These are phyloP conservation scores for Hyphodiscus sp. DNA, from an alignment of 2,329 filamentous ascomycete species.

Conservation along the genomic window DNA sequence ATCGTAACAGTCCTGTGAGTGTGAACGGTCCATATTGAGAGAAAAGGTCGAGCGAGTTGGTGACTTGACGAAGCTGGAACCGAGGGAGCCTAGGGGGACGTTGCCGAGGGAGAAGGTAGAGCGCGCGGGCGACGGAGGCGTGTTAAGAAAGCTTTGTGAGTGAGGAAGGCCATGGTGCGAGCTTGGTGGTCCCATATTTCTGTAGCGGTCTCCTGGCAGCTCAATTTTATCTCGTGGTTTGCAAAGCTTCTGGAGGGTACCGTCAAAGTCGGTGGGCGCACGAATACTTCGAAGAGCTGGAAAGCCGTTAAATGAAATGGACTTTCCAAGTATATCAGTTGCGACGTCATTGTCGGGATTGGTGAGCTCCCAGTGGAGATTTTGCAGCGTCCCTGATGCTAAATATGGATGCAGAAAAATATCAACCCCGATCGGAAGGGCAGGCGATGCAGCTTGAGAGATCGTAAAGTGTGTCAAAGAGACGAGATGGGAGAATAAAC, in stretches of 20 bases:
- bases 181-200: conserved; percentile 15
- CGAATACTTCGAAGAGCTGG: conserved; percentile 54
- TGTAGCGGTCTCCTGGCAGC: conserved; percentile 23
- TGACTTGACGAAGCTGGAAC: conserved; percentile 11
- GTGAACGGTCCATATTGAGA: conserved; percentile 8
- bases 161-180: conserved; percentile 17
- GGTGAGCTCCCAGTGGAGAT: conserved; percentile 57
- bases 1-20: conserved; percentile 2
- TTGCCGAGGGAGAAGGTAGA: conserved; percentile 13
- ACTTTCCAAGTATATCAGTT: conserved; percentile 56
- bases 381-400: conserved; percentile 45
- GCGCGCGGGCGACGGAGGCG: conserved; percentile 11
- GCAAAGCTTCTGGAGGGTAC: conserved; percentile 63
- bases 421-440: conserved; percentile 48
- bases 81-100: conserved; percentile 5
- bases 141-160: conserved; percentile 14
- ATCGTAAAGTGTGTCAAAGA: conserved; percentile 45
- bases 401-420: conserved; percentile 61
- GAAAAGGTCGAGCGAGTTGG: conserved; percentile 19
- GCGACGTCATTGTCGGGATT: conserved; percentile 37
- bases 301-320: conserved; percentile 56
- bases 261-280: conserved; percentile 62
- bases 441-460: conserved; percentile 47
- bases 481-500: conserved; percentile 50
- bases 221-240: conserved; percentile 31